phyloP scores from a whole-genome alignment of 805 yeast species.

The Yamadazyma olivae region DNA sequence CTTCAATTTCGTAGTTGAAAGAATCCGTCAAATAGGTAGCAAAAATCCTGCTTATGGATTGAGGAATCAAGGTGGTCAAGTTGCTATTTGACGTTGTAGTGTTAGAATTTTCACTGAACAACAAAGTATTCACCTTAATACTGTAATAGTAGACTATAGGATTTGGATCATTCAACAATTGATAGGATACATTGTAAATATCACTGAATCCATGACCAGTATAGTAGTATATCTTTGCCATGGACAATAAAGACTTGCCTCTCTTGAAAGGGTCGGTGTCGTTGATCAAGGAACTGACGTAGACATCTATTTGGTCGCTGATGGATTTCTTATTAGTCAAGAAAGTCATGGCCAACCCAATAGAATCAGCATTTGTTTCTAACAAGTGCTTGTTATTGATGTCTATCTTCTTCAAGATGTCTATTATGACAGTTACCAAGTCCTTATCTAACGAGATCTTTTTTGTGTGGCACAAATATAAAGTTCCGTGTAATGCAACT shows the following conservation, averaged over 20 bases:
- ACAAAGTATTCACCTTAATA: conserved; percentile 52
- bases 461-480: conserved; percentile 18
- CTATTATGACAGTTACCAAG: conserved; percentile 45
- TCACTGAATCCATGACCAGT: conserved; percentile 31
- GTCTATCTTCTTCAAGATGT: conserved; percentile 46
- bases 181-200: conserved; percentile 54
- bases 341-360: conserved; percentile 46
- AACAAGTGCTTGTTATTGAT: conserved; percentile 39
- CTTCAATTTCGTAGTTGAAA: conserved; percentile 34
- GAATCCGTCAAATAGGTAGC: conserved; percentile 31
- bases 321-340: conserved; percentile 15
- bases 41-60: conserved; percentile 31
- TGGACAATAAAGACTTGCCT: conserved; percentile 30
- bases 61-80: conserved; percentile 37
- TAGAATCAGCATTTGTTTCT: conserved; percentile 50
- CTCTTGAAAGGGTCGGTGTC: conserved; percentile 63
- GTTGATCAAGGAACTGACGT: conserved; percentile 63
- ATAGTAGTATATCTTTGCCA: conserved; percentile 26
- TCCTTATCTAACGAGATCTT: conserved; percentile 23
- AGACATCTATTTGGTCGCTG: conserved; percentile 23
- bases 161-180: conserved; percentile 74
- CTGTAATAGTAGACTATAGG: conserved; percentile 80
- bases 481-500: conserved; percentile 58
- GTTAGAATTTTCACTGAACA: conserved; percentile 43
- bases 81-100: conserved; percentile 33